Base-by-base conservation (phyloP, 352 stramenopile species). In the Globisporangium iwayamae region DNA sequence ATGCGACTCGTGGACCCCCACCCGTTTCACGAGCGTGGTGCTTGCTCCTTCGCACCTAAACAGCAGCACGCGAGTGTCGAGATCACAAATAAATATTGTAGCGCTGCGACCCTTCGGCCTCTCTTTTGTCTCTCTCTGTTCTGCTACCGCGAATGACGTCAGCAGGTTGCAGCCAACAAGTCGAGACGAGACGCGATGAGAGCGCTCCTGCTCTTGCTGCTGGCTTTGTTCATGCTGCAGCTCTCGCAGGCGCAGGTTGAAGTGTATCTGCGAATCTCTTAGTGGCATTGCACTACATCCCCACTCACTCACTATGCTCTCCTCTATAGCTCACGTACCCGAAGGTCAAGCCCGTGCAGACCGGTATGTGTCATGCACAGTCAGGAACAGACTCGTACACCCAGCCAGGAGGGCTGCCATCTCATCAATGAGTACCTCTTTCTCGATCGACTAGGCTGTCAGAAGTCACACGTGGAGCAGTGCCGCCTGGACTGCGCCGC, bases 401-500 rank as follows among this genome's bases (percentile, higher is more conserved):
- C 46, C 22, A 30, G 25, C 25, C 25, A 28, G 25, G 25, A 2
- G 62, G 41, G 38, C 28, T 51, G 18, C 39, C 41, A 10, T 46
- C 7, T 38, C 4, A 55, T 45, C n/a, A 8, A 43, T 43, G 38
- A 43, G 8, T 43, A 10, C 38, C 9, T 43, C 38, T 43, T 4
- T 13, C 13, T 36, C 7, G 32, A 36, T 36, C 32, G 38, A 43
- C 47, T 69, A 88, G 83, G 76, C 45, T 90, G 83, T 64, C 38
- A 64, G 43, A 20, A 70, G 30, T 58, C 80, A 18, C 66, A 88
- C 52, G 74, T 90, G 51, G 32, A 76, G 50, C 63, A 69, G 22
- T 92, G 83, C 65, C 74, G 78, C 39, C 74, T 76, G 62, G 65
- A 76, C 53, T 92, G 80, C 60, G 54, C 72, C 10, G 43, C 41